Base-by-base conservation (phyloP, 495 filamentous ascomycete genomes). In the Lichenothelia convexa region DNA sequence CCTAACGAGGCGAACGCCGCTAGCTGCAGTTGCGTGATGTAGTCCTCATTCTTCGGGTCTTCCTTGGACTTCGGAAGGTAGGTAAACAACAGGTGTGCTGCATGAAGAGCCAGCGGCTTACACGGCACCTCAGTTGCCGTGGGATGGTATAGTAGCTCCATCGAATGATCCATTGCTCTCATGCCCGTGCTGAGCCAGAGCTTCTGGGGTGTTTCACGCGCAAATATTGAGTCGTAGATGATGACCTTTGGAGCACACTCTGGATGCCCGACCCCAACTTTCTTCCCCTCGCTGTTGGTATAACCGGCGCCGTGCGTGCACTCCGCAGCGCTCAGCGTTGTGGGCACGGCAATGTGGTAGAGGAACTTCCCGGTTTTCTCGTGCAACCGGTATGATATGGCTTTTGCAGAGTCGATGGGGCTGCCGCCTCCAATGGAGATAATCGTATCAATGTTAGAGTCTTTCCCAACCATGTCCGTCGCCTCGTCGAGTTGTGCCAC, bases 111-210 rank as follows among this genome's bases (percentile, higher is more conserved):
- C 39, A 63, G 46, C 34, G 45, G 44, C 32, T 55, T 53, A 21
- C 51, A 51, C 3, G 64, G 64, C 37, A 64, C 49, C 44, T 67
- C 65, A 5, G 53, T 54, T 8, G 61, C 55, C 1, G 57, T 58
- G 3, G 61, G 61, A 40, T 69, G 61, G 41, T 67, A 64, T 42
- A 65, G 41, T 2, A 56, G 18, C 45, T 69, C 65, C 9, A 69
- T 48, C 2, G 65, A 60, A 37, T 69, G 65, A 39, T 67, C 63
- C 27, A 67, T 43, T 1, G 64, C 55, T 5, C 63, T 46, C 36
- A 68, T 50, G 4, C 48, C 64, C 0, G 64, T 67, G 9, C 49
- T 48, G 20, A 65, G 37, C 49, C 51, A 64, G 1, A 67, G 48
- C 18, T 43, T 43, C 19, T 38, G 43, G 8, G 64, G 64, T 12